Evolutionary conservation across 2,329 filamentous ascomycete genomes (phyloP).

Genomic region (Penicillium sp.): DNA sequence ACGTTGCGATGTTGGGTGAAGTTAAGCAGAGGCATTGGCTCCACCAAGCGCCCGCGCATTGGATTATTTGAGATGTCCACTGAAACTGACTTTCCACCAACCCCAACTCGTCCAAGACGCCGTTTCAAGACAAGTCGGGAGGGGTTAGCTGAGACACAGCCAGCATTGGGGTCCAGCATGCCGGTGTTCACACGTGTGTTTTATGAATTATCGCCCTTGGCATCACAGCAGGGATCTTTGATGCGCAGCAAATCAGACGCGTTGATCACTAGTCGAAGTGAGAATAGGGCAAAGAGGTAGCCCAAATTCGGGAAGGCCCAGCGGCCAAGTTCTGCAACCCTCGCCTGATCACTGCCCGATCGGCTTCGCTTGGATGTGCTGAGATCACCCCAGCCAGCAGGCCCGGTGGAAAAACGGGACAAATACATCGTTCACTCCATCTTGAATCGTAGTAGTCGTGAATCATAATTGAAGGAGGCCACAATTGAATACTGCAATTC

Average conservation of each 20-base stretch:
- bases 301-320: no score
- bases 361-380: not conserved
- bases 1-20: not conserved
- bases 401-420: no score
- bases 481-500: no score
- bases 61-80: not conserved
- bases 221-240: not conserved
- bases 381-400: no score
- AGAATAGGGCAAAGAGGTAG: no score
- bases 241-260: no score
- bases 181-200: not conserved
- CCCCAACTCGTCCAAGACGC: not conserved
- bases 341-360: not conserved
- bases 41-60: constrained; percentile 5
- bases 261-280: no score
- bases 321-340: not conserved
- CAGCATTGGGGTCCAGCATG: not conserved
- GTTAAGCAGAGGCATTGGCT: not conserved
- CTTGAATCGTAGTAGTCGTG: no score
- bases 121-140: not conserved
- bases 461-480: no score
- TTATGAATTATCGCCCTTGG: not conserved
- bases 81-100: not conserved
- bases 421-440: no score
- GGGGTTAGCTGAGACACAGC: not conserved